Evolutionary conservation across 495 filamentous ascomycete species (phyloP), one percentile per base, ranked within the genome.

Genomic region (Beverwykella pulmonaria): DNA sequence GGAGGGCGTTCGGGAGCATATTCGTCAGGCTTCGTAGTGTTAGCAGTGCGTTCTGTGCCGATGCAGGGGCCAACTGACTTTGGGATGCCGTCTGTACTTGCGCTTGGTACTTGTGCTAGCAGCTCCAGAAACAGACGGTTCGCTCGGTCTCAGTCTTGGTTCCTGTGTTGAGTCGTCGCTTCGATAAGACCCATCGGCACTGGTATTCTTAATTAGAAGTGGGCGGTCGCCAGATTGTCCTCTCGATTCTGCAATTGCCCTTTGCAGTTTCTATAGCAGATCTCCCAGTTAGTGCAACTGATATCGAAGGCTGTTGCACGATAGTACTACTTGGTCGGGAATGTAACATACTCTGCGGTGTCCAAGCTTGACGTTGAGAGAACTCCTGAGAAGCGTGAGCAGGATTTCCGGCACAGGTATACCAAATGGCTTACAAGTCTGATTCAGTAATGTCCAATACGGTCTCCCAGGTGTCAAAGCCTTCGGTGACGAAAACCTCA

Each of bases 391-490:
- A 8, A 32, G 22, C 53, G 26, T 29, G 55, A 50, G 34, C 50
- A 34, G 32, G 32, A 12, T 5, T 6, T 5, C 6, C 6, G 32
- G 66, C 52, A 26, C 52, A 39, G 22, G 44, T 17, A 19, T 2
- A 60, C 17, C 9, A 19, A 48, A 34, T 0, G 8, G 75, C 87
- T 75, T 79, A 90, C 86, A 92, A 80, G 75, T 92, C 90, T 41
- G 88, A 87, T 75, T 92, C 90, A 48, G 88, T 91, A 50, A 92
- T 91, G 57, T 92, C 90, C 56, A 90, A 77, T 47, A 92, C 83
- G 5, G 88, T 90, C 36, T 92, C 88, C 90, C 90, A 92, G 39
- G 85, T 86, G 75, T 92, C 89, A 71, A 92, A 92, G 20, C 89
- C 90, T 73, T 91, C 89, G 19, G 87, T 84, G 26, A 90, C 73